Evolutionary conservation across 2,329 filamentous ascomycete species (phyloP), one percentile per base, ranked within the genome.

Genomic region (Diaporthe aspalathi): DNA sequence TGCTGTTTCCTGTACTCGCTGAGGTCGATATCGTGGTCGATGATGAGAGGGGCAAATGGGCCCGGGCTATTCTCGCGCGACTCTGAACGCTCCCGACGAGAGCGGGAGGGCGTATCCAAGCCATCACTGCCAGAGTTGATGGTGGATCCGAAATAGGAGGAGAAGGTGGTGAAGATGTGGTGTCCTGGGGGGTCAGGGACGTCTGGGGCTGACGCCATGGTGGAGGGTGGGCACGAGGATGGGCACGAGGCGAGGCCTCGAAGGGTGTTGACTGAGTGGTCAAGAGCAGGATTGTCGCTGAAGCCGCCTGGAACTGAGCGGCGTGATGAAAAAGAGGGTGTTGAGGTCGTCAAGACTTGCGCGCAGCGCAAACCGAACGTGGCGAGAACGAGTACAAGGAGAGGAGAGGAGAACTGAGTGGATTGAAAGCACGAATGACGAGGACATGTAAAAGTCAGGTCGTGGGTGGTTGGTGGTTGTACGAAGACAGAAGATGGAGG

Each of bases 71-170:
- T 35, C 50, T 67, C 65, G 50, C 38, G 38, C 38, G 65, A 56
- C 9, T 17, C 16, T 9, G 50, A 67, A 22, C 29, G 22, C 43
- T 24, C 67, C 2, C 5, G 22, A 29, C 7, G 35, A 49, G 17
- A 16, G 29, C n/a, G 24, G 32, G 53, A 22, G 17, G n/a, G 35
- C n/a, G 14, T 29, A 22, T 29, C 43, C 14, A 50, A 60, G 24
- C 67, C 67, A 60, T 32, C 32, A 29, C 53, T 60, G 53, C 29
- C 53, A 38, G 67, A 68, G n/a, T 52, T 7, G 17, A 40, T 40
- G 53, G 43, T 60, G 20, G 43, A 22, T 43, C 53, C 8, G 43
- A 40, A n/a, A 40, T 53, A 40, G 14, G 40, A 49, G 53, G 60
- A 35, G 14, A 43, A 38, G 35, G 35, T 38, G 35, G 35, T 9